Conservation (phyloP, 495 filamentous ascomycete genomes). For the Achaetomiella virescens region DNA sequence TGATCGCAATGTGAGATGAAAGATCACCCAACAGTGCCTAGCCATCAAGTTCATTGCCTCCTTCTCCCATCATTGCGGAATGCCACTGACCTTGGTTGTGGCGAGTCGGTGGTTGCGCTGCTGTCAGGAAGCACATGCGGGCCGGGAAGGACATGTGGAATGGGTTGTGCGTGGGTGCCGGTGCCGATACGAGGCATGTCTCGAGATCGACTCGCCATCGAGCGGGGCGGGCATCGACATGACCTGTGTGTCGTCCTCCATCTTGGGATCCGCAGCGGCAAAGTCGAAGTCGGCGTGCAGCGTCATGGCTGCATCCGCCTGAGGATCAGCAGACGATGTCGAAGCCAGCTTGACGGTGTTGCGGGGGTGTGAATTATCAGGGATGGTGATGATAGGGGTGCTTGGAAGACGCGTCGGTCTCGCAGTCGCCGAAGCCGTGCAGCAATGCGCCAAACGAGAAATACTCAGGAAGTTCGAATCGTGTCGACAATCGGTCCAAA, state of each 20-base stretch:
- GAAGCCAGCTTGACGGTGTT: conserved; percentile 27
- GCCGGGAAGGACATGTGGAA: conserved; percentile 47
- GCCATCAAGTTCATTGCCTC: neutral
- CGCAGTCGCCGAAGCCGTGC: neutral
- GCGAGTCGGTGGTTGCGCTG: conserved; percentile 52
- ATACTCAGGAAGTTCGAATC: neutral
- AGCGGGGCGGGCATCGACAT: conserved; percentile 30
- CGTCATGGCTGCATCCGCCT: conserved; percentile 19
- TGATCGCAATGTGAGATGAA: no score
- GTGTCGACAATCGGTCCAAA: neutral
- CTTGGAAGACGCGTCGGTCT: conserved; percentile 1
- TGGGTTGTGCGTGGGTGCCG: conserved; percentile 30
- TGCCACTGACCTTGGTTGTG: conserved; percentile 57
- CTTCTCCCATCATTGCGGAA: neutral
- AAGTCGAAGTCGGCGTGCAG: conserved; percentile 27
- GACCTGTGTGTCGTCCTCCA: conserved; percentile 38
- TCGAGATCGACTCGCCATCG: conserved; percentile 45
- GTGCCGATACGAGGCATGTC: conserved; percentile 45
- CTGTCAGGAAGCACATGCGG: conserved; percentile 59
- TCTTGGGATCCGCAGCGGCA: conserved; percentile 24
- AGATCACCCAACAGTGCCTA: neutral
- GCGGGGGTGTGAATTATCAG: neutral
- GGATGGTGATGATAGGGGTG: neutral
- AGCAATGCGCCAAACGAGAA: neutral
- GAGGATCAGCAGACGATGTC: conserved; percentile 31